Conservation (phyloP, 139 green algal species). For the Chlamydomonas urium region DNA sequence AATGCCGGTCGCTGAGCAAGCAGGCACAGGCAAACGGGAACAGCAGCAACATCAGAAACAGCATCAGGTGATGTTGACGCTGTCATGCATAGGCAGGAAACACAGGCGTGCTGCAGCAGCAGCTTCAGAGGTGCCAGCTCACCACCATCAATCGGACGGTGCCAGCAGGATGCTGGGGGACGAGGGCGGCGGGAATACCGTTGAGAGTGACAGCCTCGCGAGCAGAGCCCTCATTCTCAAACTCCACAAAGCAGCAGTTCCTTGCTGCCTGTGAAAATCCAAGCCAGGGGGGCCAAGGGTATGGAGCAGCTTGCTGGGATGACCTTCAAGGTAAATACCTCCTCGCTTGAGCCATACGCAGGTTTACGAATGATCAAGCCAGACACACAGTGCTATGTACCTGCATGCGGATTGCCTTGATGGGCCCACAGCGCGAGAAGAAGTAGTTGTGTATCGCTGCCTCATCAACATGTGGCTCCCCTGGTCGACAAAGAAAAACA, state of each 20-base stretch:
- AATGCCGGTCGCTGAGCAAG: too few relatives aligned
- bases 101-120: too few relatives aligned
- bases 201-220: neutral
- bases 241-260: constrained; percentile 9
- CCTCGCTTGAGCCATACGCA: too few relatives aligned
- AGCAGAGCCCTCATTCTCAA: constrained; percentile 8
- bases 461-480: neutral
- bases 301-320: too few relatives aligned
- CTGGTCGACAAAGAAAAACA: neutral
- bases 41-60: too few relatives aligned
- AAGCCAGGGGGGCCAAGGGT: neutral
- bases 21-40: too few relatives aligned
- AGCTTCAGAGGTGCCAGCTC: too few relatives aligned
- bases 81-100: too few relatives aligned
- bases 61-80: too few relatives aligned
- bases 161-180: neutral
- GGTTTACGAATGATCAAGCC: too few relatives aligned
- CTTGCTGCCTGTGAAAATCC: neutral
- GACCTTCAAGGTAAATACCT: too few relatives aligned
- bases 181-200: neutral
- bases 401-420: neutral
- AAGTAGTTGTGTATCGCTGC: constrained; percentile 6
- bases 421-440: neutral
- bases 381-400: too few relatives aligned
- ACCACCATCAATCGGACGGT: constrained; percentile 4